Percentiles rank a stretch among this genome's conserved stretches.
phyloP scores from a whole-genome alignment of 169 alveolate genomes.

The Plasmodium vivax region DNA sequence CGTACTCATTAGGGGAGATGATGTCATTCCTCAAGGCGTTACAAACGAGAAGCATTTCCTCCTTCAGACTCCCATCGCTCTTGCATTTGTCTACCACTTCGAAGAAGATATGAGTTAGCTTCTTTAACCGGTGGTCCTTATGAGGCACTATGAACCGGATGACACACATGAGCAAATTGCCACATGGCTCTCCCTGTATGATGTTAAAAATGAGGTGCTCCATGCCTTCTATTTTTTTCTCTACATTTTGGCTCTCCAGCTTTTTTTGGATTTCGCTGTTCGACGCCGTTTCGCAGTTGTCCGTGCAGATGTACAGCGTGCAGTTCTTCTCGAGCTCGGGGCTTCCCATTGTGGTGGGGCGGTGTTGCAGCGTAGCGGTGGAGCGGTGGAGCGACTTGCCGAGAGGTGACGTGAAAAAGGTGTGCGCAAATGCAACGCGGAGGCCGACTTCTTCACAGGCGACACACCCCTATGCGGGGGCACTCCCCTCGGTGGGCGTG shows the following conservation, averaged over 20 bases:
- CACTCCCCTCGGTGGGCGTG: no score
- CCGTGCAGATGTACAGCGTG: slow-evolving; percentile 72
- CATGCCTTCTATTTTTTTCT: slow-evolving; percentile 80
- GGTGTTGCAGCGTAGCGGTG: not conserved
- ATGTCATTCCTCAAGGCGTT: slow-evolving; percentile 96
- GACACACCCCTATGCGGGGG: not conserved
- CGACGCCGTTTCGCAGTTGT: slow-evolving; percentile 46
- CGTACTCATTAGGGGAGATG: slow-evolving; percentile 96
- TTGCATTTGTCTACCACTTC: slow-evolving; percentile 95
- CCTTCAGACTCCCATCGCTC: slow-evolving; percentile 95
- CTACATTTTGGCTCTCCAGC: slow-evolving; percentile 78
- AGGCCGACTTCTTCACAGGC: not conserved
- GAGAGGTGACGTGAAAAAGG: no score
- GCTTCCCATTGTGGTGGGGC: slow-evolving; percentile 24
- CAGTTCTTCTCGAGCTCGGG: slow-evolving; percentile 54
- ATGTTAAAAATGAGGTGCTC: slow-evolving; percentile 80
- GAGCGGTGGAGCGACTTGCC: no score
- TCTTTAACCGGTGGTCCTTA: slow-evolving; percentile 90
- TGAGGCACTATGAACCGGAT: slow-evolving; percentile 87
- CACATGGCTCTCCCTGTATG: slow-evolving; percentile 82
- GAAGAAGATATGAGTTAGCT: slow-evolving; percentile 94
- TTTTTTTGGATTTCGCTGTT: slow-evolving; percentile 73
- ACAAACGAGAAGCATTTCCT: slow-evolving; percentile 96
- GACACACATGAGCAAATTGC: slow-evolving; percentile 84
- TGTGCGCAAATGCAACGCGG: not conserved